phyloP scores from a whole-genome alignment of 2,329 filamentous ascomycete species.

The Leptosphaerulina australis region DNA sequence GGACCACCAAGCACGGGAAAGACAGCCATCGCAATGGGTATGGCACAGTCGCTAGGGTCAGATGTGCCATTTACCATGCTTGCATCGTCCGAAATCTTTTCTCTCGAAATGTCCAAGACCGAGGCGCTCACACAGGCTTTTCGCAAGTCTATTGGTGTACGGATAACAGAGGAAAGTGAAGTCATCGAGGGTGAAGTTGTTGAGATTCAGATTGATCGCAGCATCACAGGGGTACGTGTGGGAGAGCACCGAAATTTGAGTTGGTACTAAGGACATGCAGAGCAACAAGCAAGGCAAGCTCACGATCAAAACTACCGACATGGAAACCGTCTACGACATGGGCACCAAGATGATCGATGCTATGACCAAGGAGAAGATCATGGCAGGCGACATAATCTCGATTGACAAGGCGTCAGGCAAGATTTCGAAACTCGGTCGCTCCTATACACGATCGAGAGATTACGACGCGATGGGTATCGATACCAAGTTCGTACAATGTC shows the following conservation, averaged over 20 bases:
- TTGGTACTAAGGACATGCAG: conserved; percentile 43
- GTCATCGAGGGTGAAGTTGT: conserved; percentile 99
- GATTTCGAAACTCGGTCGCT: conserved; percentile 95
- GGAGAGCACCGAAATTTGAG: not conserved
- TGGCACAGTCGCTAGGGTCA: conserved; percentile 92
- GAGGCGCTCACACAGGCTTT: conserved; percentile 99
- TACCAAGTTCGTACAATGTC: conserved; percentile 97
- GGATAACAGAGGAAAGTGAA: conserved; percentile 98
- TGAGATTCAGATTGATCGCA: conserved; percentile 97
- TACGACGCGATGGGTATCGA: conserved; percentile 99
- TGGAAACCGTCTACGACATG: conserved; percentile 99
- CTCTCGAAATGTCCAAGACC: conserved; percentile 98
- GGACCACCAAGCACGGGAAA: conserved; percentile 97
- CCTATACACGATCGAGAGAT: conserved; percentile 91
- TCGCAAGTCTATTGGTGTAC: conserved; percentile 95
- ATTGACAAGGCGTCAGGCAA: conserved; percentile 99
- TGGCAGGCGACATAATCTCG: conserved; percentile 97
- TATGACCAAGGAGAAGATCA: conserved; percentile 99
- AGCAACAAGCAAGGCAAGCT: conserved; percentile 98
- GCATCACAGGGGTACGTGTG: conserved; percentile 77
- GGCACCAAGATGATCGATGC: conserved; percentile 99
- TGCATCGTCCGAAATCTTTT: conserved; percentile 96
- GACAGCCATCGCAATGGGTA: conserved; percentile 97
- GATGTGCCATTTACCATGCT: conserved; percentile 97
- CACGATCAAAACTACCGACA: conserved; percentile 99